Conservation (phyloP, 108 stramenopile species). For the Fistulifera pelliculosa region DNA sequence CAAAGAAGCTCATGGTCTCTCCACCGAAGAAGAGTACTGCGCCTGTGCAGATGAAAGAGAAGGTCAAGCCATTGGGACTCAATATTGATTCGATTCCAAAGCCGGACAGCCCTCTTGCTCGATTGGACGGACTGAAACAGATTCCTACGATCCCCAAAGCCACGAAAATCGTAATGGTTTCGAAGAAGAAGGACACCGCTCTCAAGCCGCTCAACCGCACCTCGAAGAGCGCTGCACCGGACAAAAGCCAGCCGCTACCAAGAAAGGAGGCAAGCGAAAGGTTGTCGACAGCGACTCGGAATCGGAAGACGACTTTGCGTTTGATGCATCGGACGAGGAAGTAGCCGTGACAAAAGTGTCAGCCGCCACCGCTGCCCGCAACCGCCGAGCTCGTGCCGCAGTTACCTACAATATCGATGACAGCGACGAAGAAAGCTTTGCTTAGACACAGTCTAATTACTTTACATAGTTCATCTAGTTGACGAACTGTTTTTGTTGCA, state of each 20-base stretch:
- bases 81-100: background rate
- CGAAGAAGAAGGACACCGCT: slow-evolving; percentile 18
- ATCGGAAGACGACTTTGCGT: slow-evolving; percentile 3
- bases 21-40: slow-evolving; percentile 13
- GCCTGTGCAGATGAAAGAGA: background rate
- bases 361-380: background rate
- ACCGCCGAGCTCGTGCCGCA: background rate
- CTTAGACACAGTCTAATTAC: no score
- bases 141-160: background rate
- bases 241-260: slow-evolving; percentile 1
- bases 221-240: slow-evolving; percentile 15
- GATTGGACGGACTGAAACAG: no score
- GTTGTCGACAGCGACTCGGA: slow-evolving; percentile 5
- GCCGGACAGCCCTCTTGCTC: background rate
- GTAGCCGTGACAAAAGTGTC: background rate
- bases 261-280: slow-evolving; percentile 3
- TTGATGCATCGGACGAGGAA: slow-evolving; percentile 1
- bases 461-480: no score
- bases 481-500: no score
- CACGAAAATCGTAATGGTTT: slow-evolving; percentile 4
- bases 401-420: background rate
- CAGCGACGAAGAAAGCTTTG: background rate
- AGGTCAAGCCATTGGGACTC: background rate
- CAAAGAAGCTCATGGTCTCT: slow-evolving; percentile 16
- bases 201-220: background rate